Evolutionary conservation across 768 basidiomycete genomes (phyloP), one percentile per base, ranked within the genome.

Genomic region (Tylopilus subfusipes): DNA sequence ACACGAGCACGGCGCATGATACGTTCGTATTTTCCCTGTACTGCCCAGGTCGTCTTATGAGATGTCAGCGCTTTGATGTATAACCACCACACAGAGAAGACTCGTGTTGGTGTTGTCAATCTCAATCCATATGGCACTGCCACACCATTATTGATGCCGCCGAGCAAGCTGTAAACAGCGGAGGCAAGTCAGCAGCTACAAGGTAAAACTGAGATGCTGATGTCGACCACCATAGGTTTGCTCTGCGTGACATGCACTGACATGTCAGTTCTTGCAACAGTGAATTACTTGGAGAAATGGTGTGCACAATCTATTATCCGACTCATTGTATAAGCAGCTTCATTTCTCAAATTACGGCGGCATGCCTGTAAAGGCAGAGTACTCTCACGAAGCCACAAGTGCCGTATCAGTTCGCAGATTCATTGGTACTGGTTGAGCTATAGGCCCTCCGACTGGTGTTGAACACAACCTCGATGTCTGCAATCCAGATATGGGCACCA

Each of bases 111-210:
- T 58, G 91, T 91, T 27, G 85, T 99, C n/a, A 97, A 99, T 68
- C 80, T 99, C 25, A 97, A 99, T 68, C 97, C 97, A 0, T 99
- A 98, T 64, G 97, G 97, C 1, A 96, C 93, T 10, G 97, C 97
- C 0, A 88, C 93, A 5, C 97, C 96, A 3, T 99, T 99, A 87
- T 99, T 25, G 97, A 99, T 62, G 87, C 87, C 19, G 94, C 96
- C 0, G 85, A 98, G 16, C 94, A 98, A 63, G 84, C 83, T 53
- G 77, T 97, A 10, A 82, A 83, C 30, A 94, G 95, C 59, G 94
- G 90, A 68, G 96, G 95, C 87, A 55, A 61, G 78, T 67, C 16
- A n/a, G 30, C 9, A 38, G 16, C 42, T 24, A 38, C 27, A n/a
- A 10, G 13, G 30, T 9, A 24, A 24, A 47, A 10, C 14, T n/a